phyloP scores from a whole-genome alignment of 345 rosid genomes.

The Nasturtium officinale region DNA sequence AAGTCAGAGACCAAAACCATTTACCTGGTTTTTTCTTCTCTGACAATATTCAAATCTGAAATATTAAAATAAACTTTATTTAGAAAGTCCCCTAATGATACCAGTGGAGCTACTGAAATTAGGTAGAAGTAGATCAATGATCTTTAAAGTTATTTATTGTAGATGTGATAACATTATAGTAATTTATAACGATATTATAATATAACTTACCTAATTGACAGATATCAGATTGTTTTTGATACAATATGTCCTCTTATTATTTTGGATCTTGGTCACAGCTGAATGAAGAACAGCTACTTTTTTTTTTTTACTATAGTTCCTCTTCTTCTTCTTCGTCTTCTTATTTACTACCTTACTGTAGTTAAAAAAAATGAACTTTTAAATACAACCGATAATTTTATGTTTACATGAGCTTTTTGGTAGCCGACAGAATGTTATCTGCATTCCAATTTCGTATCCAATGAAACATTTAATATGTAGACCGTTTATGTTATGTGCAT shows the following conservation, averaged over 20 bases:
- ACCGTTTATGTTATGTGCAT: neutral
- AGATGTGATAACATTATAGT: neutral
- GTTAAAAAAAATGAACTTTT: neutral
- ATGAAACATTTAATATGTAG: neutral
- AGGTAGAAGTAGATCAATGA: neutral
- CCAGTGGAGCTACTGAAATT: neutral
- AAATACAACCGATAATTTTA: neutral
- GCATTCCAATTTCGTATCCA: neutral
- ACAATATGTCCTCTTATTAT: neutral
- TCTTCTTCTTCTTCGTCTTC: too few species aligned
- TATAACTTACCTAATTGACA: neutral
- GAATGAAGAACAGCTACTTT: neutral
- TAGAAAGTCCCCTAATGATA: neutral
- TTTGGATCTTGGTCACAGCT: neutral
- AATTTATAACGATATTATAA: too few species aligned
- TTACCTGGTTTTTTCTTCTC: neutral
- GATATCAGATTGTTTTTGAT: neutral
- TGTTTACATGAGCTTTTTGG: neutral
- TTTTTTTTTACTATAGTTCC: neutral
- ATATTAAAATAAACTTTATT: neutral
- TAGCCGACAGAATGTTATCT: neutral
- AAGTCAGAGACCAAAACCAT: too few species aligned
- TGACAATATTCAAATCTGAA: neutral
- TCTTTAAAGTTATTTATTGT: neutral
- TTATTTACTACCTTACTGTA: too few species aligned